A percentile compares a stretch with the other conserved stretches of the same genome.
These are phyloP conservation scores for Phanerochaete carnosa DNA, from an alignment of 768 basidiomycete genomes.

Conservation along the genomic window DNA sequence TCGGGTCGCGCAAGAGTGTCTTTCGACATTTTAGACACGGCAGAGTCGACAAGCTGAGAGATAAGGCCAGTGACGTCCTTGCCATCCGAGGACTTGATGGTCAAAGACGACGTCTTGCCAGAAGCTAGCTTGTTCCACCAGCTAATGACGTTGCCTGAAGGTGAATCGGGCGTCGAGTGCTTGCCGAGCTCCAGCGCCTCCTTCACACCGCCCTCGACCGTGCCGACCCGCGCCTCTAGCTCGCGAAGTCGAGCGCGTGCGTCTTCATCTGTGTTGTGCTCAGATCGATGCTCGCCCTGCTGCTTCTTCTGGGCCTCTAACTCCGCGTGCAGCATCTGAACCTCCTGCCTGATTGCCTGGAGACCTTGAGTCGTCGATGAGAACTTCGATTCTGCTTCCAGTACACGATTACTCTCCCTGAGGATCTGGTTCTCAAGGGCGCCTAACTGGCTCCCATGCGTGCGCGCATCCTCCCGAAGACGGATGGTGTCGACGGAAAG, in stretches of 20 bases:
- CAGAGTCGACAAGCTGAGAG: conserved; percentile 69
- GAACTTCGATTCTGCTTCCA: conserved; percentile 44
- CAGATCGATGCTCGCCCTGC: conserved; percentile 15
- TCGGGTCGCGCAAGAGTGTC: conserved; percentile 82
- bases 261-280: conserved; percentile 46
- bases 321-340: conserved; percentile 50
- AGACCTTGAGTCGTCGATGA: conserved; percentile 40
- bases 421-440: conserved; percentile 52
- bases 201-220: conserved; percentile 60
- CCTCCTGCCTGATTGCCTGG: conserved; percentile 48
- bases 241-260: conserved; percentile 48
- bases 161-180: conserved; percentile 25
- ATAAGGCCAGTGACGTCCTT: conserved; percentile 72
- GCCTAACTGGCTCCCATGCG: not conserved
- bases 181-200: conserved; percentile 71
- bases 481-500: conserved; percentile 56
- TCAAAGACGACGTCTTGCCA: conserved; percentile 34
- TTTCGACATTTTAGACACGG: conserved; percentile 66
- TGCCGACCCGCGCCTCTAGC: conserved; percentile 61
- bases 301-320: conserved; percentile 26
- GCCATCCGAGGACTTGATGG: conserved; percentile 73
- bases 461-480: conserved; percentile 34
- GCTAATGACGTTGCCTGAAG: not conserved
- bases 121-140: conserved; percentile 73
- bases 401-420: conserved; percentile 40